phyloP scores from a whole-genome alignment of 257 asterid genomes.

The Asclepias syriaca region DNA sequence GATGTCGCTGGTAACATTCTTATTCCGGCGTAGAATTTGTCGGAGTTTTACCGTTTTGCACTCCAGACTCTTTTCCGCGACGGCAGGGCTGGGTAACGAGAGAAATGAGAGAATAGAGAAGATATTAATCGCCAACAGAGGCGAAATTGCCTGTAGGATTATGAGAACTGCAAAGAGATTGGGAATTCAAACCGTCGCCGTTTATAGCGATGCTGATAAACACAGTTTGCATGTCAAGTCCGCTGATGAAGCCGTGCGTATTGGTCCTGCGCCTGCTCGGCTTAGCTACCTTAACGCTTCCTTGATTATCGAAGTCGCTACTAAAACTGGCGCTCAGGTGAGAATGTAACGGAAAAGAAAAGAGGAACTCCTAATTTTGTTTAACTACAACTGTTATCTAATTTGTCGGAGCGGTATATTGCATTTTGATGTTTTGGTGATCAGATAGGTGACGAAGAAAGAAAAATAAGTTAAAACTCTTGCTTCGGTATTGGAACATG shows the following conservation, averaged over 20 bases:
- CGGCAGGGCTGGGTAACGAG: conserved; percentile 23
- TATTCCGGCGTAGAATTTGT: conserved; percentile 42
- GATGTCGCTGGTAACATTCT: conserved; percentile 47
- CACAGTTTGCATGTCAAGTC: conserved; percentile 74
- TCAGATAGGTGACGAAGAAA: background rate
- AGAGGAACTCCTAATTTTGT: background rate
- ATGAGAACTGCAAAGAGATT: conserved; percentile 70
- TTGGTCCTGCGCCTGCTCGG: conserved; percentile 95
- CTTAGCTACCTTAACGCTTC: conserved; percentile 78
- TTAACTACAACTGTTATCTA: background rate
- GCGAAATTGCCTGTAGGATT: conserved; percentile 94
- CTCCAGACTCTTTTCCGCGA: conserved; percentile 40
- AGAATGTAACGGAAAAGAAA: background rate
- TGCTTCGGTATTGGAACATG: background rate
- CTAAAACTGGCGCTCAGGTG: conserved; percentile 81
- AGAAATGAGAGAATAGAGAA: conserved; percentile 50
- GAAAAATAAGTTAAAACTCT: background rate
- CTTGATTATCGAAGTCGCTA: conserved; percentile 71
- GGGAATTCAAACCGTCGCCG: conserved; percentile 85
- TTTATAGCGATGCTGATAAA: conserved; percentile 87
- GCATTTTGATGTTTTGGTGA: background rate
- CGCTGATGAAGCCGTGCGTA: conserved; percentile 89
- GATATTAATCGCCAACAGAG: conserved; percentile 82
- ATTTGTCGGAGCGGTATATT: background rate
- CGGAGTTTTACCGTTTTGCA: conserved; percentile 13